Evolutionary conservation across 495 filamentous ascomycete genomes (phyloP).

Genomic region (Lepidopterella palustris): DNA sequence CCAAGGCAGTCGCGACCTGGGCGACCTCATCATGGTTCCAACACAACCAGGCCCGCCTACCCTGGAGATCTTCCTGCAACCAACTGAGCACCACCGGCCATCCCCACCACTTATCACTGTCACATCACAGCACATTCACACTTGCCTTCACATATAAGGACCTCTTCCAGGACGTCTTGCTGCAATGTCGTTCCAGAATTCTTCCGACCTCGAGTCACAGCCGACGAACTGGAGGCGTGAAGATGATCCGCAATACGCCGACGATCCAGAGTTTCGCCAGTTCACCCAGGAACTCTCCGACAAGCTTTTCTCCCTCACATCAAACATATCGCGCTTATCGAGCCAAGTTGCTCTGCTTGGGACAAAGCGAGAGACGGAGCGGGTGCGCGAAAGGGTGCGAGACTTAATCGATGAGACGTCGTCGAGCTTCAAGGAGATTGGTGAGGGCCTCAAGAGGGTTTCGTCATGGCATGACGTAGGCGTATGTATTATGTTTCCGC

Average conservation of each 20-base stretch:
- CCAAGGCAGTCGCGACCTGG: too few species aligned
- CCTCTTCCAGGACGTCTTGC: neutral
- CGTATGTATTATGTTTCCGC: conserved; percentile 46
- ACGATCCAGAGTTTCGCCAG: conserved; percentile 87
- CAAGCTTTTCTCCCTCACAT: conserved; percentile 78
- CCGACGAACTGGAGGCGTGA: conserved; percentile 57
- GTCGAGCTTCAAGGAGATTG: conserved; percentile 82
- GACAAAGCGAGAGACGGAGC: conserved; percentile 82
- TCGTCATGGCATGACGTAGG: conserved; percentile 87
- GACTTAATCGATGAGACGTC: conserved; percentile 78
- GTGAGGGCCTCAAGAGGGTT: conserved; percentile 87
- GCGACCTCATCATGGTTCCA: too few species aligned
- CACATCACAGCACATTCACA: too few species aligned
- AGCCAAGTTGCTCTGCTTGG: conserved; percentile 79
- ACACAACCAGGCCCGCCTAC: too few species aligned
- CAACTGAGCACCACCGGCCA: too few species aligned
- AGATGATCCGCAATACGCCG: conserved; percentile 67
- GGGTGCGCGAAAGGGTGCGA: conserved; percentile 83
- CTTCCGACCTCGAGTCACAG: conserved; percentile 77
- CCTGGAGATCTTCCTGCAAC: too few species aligned
- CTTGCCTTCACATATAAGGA: neutral
- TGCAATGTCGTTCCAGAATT: conserved; percentile 85
- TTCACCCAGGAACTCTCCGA: conserved; percentile 75
- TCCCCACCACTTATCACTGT: too few species aligned
- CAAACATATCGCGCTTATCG: conserved; percentile 73